These are phyloP conservation scores for Trichosanthes cucumerina DNA, from an alignment of 306 rosid genomes.

Conservation along the genomic window DNA sequence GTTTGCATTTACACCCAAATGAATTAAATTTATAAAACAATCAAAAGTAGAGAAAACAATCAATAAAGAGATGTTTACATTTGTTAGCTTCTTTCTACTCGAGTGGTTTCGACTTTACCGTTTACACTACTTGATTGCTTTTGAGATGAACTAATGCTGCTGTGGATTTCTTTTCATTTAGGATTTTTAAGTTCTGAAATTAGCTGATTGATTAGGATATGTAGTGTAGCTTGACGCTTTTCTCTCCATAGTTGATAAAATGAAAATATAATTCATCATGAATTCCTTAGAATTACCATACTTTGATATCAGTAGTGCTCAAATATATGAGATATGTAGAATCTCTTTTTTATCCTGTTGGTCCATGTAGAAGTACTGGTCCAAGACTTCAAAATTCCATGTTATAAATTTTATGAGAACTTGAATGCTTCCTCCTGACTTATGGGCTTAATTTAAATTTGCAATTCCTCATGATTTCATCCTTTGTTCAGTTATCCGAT, in stretches of 20 bases:
- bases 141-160: neutral
- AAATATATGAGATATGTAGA: neutral
- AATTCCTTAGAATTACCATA: neutral
- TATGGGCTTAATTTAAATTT: neutral
- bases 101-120: neutral
- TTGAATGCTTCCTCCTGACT: neutral
- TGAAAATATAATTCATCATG: neutral
- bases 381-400: too few species aligned
- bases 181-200: neutral
- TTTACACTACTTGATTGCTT: neutral
- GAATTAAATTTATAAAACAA: too few species aligned
- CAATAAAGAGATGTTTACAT: too few species aligned
- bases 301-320: neutral
- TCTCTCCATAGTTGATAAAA: neutral
- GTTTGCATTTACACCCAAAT: too few species aligned
- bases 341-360: neutral
- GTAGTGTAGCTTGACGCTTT: neutral
- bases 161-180: neutral
- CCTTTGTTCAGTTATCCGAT: slow-evolving; percentile 54
- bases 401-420: too few species aligned
- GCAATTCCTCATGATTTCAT: neutral
- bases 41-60: too few species aligned
- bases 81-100: neutral
- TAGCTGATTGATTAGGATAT: neutral
- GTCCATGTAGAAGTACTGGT: neutral